phyloP scores from a whole-genome alignment of 2,329 filamentous ascomycete species.

The Dothiorella sarmentorum region DNA sequence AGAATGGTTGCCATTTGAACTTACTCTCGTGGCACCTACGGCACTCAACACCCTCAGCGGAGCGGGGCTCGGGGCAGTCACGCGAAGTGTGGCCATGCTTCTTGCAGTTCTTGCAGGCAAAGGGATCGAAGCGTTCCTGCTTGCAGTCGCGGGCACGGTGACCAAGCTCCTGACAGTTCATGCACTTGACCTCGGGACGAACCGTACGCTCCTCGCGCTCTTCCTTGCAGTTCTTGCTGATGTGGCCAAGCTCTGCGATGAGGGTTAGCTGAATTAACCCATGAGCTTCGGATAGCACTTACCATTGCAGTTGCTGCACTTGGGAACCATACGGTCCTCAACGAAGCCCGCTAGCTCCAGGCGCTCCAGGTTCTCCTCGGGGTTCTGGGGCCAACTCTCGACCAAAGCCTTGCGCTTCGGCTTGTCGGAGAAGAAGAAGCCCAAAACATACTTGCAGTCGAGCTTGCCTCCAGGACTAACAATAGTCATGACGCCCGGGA shows the following conservation, averaged over 20 bases:
- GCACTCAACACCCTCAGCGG: conserved; percentile 59
- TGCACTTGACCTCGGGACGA: conserved; percentile 54
- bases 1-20: too few relatives aligned
- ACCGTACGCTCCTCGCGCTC: conserved; percentile 51
- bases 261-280: not conserved
- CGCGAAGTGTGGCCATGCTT: conserved; percentile 36
- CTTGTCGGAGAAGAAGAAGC: conserved; percentile 58
- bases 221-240: conserved; percentile 56
- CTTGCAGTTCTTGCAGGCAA: conserved; percentile 68
- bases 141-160: conserved; percentile 67
- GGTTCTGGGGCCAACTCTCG: conserved; percentile 56
- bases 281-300: conserved; percentile 19
- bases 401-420: conserved; percentile 53
- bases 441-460: conserved; percentile 61
- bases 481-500: conserved; percentile 44
- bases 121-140: conserved; percentile 55
- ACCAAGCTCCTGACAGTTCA: conserved; percentile 61
- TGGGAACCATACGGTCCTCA: conserved; percentile 55
- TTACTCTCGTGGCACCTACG: conserved; percentile 61
- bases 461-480: conserved; percentile 56
- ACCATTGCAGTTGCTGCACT: conserved; percentile 60
- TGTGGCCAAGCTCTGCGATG: conserved; percentile 57
- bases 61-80: conserved; percentile 42
- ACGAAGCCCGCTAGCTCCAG: conserved; percentile 65
- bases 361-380: conserved; percentile 60